Conservation (phyloP, 331 rosid genomes). For the Rhamnella rubrinervis region DNA sequence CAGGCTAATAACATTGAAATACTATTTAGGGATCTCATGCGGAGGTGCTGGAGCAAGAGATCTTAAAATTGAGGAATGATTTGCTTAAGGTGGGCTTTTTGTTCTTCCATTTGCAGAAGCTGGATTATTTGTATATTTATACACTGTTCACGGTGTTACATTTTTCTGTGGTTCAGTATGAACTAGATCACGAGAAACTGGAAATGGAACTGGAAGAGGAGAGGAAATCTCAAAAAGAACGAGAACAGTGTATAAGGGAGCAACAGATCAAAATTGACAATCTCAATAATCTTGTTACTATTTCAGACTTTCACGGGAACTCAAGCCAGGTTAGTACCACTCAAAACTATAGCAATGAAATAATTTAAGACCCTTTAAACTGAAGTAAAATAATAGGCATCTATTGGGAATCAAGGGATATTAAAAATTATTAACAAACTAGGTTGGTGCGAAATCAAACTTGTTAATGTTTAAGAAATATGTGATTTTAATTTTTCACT, state of each 20-base stretch:
- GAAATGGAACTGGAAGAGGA: slow-evolving; percentile 80
- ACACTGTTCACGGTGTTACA: background rate
- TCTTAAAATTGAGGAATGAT: slow-evolving; percentile 86
- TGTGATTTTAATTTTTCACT: background rate
- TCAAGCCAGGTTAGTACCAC: slow-evolving; percentile 53
- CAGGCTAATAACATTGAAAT: slow-evolving; percentile 19
- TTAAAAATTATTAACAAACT: no score
- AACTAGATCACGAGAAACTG: slow-evolving; percentile 85
- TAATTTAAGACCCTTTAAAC: no score
- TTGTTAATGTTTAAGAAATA: background rate
- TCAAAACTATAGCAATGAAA: background rate
- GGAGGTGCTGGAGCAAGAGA: slow-evolving; percentile 83
- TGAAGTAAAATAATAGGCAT: no score
- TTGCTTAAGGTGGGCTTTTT: slow-evolving; percentile 59
- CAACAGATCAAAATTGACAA: slow-evolving; percentile 61
- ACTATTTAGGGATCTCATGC: slow-evolving; percentile 84
- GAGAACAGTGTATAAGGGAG: slow-evolving; percentile 56
- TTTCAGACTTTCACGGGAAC: slow-evolving; percentile 45
- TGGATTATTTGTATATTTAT: background rate
- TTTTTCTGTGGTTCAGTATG: slow-evolving; percentile 46
- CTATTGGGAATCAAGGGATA: no score
- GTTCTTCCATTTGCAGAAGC: background rate
- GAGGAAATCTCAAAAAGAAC: slow-evolving; percentile 64
- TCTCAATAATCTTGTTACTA: slow-evolving; percentile 42
- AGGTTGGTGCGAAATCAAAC: background rate